A percentile compares a stretch with the other conserved stretches of the same genome.
phyloP scores from a whole-genome alignment of 2,329 filamentous ascomycete genomes.

The Verticillium albo-atrum region DNA sequence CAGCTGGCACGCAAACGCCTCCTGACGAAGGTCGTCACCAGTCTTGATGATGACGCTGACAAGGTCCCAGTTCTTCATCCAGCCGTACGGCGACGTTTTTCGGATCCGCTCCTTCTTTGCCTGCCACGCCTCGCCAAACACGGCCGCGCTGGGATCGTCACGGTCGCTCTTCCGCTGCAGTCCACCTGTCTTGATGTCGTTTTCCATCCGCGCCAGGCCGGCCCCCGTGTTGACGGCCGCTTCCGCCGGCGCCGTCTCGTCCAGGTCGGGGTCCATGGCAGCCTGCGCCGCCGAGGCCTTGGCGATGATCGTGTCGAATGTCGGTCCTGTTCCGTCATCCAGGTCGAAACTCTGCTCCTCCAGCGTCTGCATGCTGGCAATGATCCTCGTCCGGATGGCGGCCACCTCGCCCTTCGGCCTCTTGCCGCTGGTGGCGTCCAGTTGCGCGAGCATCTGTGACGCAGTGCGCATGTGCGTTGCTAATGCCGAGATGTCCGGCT shows the following conservation, averaged over 20 bases:
- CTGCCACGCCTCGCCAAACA: constrained; percentile 83
- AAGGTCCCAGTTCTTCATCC: constrained; percentile 88
- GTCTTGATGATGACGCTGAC: constrained; percentile 87
- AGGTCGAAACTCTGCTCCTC: constrained; percentile 81
- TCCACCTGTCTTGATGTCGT: constrained; percentile 81
- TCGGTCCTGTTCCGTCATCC: constrained; percentile 67
- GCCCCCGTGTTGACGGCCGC: constrained; percentile 61
- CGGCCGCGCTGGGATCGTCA: constrained; percentile 80
- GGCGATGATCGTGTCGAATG: constrained; percentile 79
- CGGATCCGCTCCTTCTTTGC: constrained; percentile 80
- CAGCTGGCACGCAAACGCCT: constrained; percentile 82
- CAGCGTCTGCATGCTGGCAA: constrained; percentile 83
- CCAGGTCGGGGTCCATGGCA: constrained; percentile 46
- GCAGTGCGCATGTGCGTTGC: constrained; percentile 86
- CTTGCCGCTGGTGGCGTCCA: constrained; percentile 77
- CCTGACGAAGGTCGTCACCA: constrained; percentile 75
- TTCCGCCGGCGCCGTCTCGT: constrained; percentile 49
- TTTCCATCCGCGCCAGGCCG: constrained; percentile 81
- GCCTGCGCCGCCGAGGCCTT: constrained; percentile 55
- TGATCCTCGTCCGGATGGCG: constrained; percentile 80
- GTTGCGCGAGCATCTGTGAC: constrained; percentile 80
- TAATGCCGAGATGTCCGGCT: constrained; percentile 76
- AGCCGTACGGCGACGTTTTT: constrained; percentile 78
- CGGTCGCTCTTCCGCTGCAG: constrained; percentile 77
- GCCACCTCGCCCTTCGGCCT: constrained; percentile 76